Conservation (phyloP, 2,329 filamentous ascomycete species). For the Nemania serpens region DNA sequence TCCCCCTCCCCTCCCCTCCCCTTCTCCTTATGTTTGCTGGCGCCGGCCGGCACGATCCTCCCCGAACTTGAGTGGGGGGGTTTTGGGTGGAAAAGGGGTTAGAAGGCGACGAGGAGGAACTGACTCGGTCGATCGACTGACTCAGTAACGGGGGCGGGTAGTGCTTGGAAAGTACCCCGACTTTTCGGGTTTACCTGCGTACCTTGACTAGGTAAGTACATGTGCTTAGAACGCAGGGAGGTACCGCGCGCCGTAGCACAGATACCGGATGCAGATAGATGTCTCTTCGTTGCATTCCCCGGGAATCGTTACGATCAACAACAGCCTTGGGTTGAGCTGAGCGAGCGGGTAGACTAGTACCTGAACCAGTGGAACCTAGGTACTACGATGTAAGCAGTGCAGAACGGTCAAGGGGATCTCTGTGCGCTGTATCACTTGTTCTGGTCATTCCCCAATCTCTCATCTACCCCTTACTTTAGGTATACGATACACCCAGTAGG, state of each 20-base stretch:
- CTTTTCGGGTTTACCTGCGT: neutral
- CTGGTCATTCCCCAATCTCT: neutral
- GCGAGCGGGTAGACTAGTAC: conserved; percentile 8
- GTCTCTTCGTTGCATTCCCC: conserved; percentile 5
- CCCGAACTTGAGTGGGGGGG: neutral
- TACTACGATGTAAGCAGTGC: neutral
- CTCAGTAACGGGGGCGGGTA: neutral
- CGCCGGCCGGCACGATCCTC: conserved; percentile 10
- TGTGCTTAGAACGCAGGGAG: neutral
- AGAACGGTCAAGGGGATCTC: neutral
- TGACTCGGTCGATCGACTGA: conserved; percentile 17
- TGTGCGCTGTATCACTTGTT: neutral
- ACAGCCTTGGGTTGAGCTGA: neutral
- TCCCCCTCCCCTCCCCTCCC: neutral
- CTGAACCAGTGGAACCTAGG: neutral
- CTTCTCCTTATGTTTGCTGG: conserved; percentile 5
- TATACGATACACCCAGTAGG: neutral
- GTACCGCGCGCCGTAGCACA: conserved; percentile 5
- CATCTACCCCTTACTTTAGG: neutral
- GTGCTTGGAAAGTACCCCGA: neutral
- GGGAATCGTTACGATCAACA: conserved; percentile 3
- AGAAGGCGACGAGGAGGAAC: neutral
- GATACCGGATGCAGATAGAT: neutral
- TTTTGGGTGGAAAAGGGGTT: neutral
- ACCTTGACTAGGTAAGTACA: neutral